phyloP scores from a whole-genome alignment of 257 asterid species.

The Primulina tabacum region DNA sequence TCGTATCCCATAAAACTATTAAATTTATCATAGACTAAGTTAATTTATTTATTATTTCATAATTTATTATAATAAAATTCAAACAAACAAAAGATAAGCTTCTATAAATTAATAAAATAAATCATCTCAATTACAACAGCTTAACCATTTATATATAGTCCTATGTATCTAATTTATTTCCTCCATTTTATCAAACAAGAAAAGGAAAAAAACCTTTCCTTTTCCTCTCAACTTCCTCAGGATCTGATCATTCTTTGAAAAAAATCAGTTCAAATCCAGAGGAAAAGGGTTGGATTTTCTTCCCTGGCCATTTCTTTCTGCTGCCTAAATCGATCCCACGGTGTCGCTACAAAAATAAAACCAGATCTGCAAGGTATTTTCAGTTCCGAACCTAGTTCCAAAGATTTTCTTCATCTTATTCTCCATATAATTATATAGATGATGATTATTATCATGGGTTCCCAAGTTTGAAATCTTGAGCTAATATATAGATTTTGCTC shows the following conservation, averaged over 20 bases:
- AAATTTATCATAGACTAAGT: too few species aligned
- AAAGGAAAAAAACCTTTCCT: slow-evolving; percentile 2
- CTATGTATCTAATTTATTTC: slow-evolving; percentile 3
- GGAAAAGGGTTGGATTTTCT: slow-evolving; percentile 25
- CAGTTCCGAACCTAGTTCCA: slow-evolving; percentile 7
- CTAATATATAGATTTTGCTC: background rate
- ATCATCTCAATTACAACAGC: background rate
- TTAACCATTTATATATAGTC: background rate
- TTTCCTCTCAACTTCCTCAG: slow-evolving; percentile 28
- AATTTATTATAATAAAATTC: too few species aligned
- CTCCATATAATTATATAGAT: background rate
- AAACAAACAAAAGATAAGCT: too few species aligned
- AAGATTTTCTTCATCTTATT: slow-evolving; percentile 27
- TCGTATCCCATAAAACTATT: too few species aligned
- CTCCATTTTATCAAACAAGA: slow-evolving; percentile 6
- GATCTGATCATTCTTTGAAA: slow-evolving; percentile 47
- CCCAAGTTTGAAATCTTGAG: background rate
- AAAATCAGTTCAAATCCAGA: slow-evolving; percentile 55
- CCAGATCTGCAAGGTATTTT: slow-evolving; percentile 25
- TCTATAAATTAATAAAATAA: slow-evolving; percentile 1
- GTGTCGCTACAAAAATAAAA: background rate
- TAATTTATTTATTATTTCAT: too few species aligned
- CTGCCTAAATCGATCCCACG: background rate
- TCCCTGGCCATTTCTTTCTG: slow-evolving; percentile 16
- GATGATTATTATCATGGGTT: background rate